Evolutionary conservation across 2,329 filamentous ascomycete species (phyloP).

Genomic region (Xylariaceae sp.): DNA sequence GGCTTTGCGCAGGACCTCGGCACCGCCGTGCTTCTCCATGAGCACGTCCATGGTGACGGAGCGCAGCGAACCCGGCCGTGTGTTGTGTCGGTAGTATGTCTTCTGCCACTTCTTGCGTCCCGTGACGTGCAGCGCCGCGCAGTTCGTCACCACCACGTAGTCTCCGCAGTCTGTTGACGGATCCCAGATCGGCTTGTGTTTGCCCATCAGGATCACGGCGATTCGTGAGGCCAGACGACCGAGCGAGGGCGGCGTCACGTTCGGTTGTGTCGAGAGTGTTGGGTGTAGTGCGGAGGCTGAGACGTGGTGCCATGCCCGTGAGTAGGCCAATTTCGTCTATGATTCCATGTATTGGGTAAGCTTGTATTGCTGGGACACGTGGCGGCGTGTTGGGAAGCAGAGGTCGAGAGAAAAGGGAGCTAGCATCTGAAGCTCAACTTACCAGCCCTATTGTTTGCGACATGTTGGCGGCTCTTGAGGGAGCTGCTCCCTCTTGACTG

Average conservation of each 20-base stretch:
- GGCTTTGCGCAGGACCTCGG: slow-evolving; percentile 87
- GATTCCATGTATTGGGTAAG: neutral
- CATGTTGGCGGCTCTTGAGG: slow-evolving; percentile 58
- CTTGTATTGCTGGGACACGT: neutral
- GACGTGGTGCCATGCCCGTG: slow-evolving; percentile 88
- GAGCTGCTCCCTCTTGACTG: slow-evolving; percentile 41
- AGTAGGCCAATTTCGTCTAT: slow-evolving; percentile 95
- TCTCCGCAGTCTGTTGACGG: slow-evolving; percentile 98
- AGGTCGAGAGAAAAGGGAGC: slow-evolving; percentile 6
- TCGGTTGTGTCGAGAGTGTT: slow-evolving; percentile 62
- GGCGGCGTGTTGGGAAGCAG: neutral
- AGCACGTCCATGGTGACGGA: slow-evolving; percentile 92
- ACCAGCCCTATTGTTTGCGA: slow-evolving; percentile 81
- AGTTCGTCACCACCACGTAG: slow-evolving; percentile 95
- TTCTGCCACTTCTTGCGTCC: slow-evolving; percentile 94
- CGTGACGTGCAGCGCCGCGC: slow-evolving; percentile 83
- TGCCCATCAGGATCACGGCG: slow-evolving; percentile 90
- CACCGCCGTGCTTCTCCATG: slow-evolving; percentile 92
- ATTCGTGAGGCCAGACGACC: slow-evolving; percentile 89
- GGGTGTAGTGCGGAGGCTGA: slow-evolving; percentile 72
- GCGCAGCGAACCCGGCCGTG: slow-evolving; percentile 84
- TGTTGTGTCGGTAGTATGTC: slow-evolving; percentile 94
- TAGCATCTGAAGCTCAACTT: slow-evolving; percentile 42
- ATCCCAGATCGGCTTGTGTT: slow-evolving; percentile 98
- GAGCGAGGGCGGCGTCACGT: slow-evolving; percentile 75